These are phyloP conservation scores for Yamadazyma membranifaciens DNA, from an alignment of 1,139 yeast genomes.

Conservation along the genomic window DNA sequence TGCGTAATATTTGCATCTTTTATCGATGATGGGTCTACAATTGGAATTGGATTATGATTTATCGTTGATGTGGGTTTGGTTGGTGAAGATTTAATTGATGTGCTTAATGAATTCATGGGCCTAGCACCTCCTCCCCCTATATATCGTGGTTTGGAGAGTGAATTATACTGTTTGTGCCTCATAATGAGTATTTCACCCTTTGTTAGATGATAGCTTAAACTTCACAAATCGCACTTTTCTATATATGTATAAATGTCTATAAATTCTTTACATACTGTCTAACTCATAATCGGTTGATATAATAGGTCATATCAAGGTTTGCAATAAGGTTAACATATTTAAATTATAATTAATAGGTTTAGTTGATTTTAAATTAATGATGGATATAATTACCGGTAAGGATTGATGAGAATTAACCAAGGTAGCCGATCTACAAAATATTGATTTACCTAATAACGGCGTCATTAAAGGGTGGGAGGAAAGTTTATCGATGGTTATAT, in stretches of 20 bases:
- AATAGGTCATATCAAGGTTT: background rate
- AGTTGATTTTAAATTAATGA: conserved; percentile 14
- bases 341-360: conserved; percentile 1
- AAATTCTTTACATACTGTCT: background rate
- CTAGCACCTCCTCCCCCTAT: background rate
- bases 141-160: background rate
- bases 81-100: background rate
- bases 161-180: background rate
- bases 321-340: background rate
- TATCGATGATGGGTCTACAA: background rate
- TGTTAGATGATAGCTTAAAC: too few species aligned
- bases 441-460: conserved; percentile 10
- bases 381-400: conserved; percentile 27
- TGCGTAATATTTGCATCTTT: too few species aligned
- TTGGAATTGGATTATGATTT: background rate
- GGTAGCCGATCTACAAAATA: conserved; percentile 22
- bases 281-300: background rate
- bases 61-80: background rate
- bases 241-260: background rate
- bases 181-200: too few species aligned
- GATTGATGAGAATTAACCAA: conserved; percentile 11
- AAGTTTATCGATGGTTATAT: conserved; percentile 7
- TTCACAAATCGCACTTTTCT: background rate
- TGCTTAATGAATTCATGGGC: background rate
- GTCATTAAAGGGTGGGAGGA: conserved; percentile 10